A percentile compares a stretch with the other conserved stretches of the same genome.
Evolutionary conservation across 2,329 filamentous ascomycete genomes (phyloP).

Genomic region (Exophiala sideris): DNA sequence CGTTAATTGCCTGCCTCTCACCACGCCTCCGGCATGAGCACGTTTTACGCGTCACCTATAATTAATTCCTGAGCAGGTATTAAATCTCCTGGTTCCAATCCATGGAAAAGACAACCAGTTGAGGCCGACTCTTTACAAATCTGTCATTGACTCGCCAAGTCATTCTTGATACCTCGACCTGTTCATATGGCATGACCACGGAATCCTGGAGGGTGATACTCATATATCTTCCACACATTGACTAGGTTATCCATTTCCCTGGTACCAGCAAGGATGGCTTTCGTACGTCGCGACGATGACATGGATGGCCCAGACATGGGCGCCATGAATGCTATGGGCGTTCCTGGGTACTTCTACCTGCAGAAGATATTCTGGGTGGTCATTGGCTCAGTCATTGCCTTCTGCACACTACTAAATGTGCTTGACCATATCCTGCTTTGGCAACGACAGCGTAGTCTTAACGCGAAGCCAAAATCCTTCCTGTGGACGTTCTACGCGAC

Average conservation of each 20-base stretch:
- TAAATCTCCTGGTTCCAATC: too few relatives aligned
- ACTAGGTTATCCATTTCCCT: too few relatives aligned
- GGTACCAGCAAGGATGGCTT: background rate
- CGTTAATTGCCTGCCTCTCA: too few relatives aligned
- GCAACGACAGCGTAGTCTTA: constrained; percentile 44
- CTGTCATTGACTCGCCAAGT: too few relatives aligned
- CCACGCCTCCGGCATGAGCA: too few relatives aligned
- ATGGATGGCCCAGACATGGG: constrained; percentile 28
- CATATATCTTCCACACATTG: too few relatives aligned
- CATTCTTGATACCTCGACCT: too few relatives aligned
- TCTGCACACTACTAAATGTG: constrained; percentile 37
- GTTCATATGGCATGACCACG: background rate
- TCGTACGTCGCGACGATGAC: constrained; percentile 11
- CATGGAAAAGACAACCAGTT: too few relatives aligned
- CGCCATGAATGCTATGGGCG: constrained; percentile 42
- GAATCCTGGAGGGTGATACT: background rate
- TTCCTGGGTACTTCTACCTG: constrained; percentile 46
- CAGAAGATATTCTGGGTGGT: constrained; percentile 55
- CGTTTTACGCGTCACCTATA: too few relatives aligned
- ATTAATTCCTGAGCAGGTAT: too few relatives aligned
- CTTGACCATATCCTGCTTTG: constrained; percentile 48
- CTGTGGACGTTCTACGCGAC: constrained; percentile 51
- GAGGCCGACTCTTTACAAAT: too few relatives aligned
- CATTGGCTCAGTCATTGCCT: constrained; percentile 39
- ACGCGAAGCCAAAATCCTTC: constrained; percentile 55